These are phyloP conservation scores for Sporisorium reilianum DNA, from an alignment of 1,284 basidiomycete species.

Conservation along the genomic window DNA sequence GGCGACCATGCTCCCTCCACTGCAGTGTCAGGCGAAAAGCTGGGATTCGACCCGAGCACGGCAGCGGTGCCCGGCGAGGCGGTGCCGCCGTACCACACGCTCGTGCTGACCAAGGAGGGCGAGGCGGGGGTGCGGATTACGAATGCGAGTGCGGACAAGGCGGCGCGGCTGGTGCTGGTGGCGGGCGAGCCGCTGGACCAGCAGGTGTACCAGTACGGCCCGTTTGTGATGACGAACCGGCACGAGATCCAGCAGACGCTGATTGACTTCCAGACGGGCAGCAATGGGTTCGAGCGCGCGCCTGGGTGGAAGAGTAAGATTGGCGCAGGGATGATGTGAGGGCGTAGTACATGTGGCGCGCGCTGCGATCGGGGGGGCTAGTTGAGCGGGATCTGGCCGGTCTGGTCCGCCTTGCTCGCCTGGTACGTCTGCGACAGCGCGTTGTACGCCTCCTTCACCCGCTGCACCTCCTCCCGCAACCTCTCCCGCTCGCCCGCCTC, in stretches of 20 bases:
- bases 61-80: slow-evolving; percentile 1
- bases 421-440: slow-evolving; percentile 18
- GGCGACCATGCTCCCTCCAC: slow-evolving; percentile 70
- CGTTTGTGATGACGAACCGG: slow-evolving; percentile 80
- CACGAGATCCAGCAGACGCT: slow-evolving; percentile 86
- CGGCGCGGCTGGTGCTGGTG: slow-evolving; percentile 71
- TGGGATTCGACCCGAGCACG: slow-evolving; percentile 12
- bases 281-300: slow-evolving; percentile 91
- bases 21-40: background rate
- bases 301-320: slow-evolving; percentile 88
- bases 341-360: too few relatives aligned
- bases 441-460: slow-evolving; percentile 14
- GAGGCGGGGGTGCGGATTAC: slow-evolving; percentile 77
- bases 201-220: slow-evolving; percentile 84
- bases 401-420: background rate
- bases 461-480: background rate
- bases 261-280: slow-evolving; percentile 81
- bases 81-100: slow-evolving; percentile 79
- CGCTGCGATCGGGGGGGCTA: background rate
- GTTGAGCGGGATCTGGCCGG: slow-evolving; percentile 11
- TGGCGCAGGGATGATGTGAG: slow-evolving; percentile 33
- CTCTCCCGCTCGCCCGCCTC: background rate
- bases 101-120: slow-evolving; percentile 73
- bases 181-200: slow-evolving; percentile 92
- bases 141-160: slow-evolving; percentile 58